phyloP scores from a whole-genome alignment of 176 grass and related monocot genomes.

The Phoenix roebelenii region DNA sequence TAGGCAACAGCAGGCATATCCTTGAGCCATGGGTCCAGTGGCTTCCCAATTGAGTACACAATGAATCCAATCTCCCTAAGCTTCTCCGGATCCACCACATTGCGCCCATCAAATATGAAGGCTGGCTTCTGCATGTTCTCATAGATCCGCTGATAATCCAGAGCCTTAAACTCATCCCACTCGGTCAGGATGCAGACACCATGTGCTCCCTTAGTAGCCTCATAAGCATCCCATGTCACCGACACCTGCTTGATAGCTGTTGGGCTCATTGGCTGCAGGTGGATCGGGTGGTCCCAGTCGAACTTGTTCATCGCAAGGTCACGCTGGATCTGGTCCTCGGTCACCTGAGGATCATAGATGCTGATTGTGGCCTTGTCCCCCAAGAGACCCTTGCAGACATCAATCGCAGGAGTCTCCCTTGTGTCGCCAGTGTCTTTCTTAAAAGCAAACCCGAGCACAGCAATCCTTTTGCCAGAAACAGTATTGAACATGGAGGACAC shows the following conservation, averaged over 20 bases:
- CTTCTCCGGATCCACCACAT: slow-evolving; percentile 35
- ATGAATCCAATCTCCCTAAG: slow-evolving; percentile 46
- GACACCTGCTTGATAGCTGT: slow-evolving; percentile 39
- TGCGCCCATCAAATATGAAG: slow-evolving; percentile 50
- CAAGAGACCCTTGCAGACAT: slow-evolving; percentile 55
- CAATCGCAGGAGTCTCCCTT: slow-evolving; percentile 50
- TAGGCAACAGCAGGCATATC: slow-evolving; percentile 55
- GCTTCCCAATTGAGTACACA: slow-evolving; percentile 55
- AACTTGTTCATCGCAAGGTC: slow-evolving; percentile 61
- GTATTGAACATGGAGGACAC: slow-evolving; percentile 73
- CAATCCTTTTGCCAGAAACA: slow-evolving; percentile 54
- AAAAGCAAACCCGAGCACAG: slow-evolving; percentile 51
- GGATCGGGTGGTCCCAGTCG: slow-evolving; percentile 56
- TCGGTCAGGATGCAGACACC: slow-evolving; percentile 57
- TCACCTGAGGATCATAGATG: slow-evolving; percentile 61
- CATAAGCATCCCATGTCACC: slow-evolving; percentile 46
- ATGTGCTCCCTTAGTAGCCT: slow-evolving; percentile 47
- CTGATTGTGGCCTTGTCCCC: slow-evolving; percentile 55
- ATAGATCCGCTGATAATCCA: slow-evolving; percentile 53
- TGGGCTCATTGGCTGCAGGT: slow-evolving; percentile 56
- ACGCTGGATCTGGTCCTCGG: slow-evolving; percentile 55
- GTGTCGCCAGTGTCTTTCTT: slow-evolving; percentile 66
- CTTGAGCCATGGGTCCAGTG: slow-evolving; percentile 55
- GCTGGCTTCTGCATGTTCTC: slow-evolving; percentile 60
- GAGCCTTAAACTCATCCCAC: slow-evolving; percentile 53